These are phyloP conservation scores for Pseudogymnoascus sp. DNA, from an alignment of 2,329 filamentous ascomycete species.

Conservation along the genomic window DNA sequence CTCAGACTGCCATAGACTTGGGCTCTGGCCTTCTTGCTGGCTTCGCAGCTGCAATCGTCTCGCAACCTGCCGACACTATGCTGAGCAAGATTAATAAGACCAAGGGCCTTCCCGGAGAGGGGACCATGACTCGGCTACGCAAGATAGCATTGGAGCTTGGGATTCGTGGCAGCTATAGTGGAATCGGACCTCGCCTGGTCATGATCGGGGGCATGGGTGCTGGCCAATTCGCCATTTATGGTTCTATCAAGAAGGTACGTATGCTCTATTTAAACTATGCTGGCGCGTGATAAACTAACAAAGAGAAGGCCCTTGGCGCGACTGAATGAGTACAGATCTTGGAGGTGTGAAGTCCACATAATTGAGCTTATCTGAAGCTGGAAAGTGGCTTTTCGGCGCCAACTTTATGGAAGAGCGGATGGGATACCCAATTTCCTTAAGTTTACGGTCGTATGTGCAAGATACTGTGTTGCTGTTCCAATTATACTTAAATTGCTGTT, in stretches of 20 bases:
- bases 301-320: slow-evolving; percentile 61
- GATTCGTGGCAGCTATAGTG: slow-evolving; percentile 65
- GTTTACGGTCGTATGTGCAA: no score
- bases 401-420: neutral
- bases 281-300: slow-evolving; percentile 16
- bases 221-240: slow-evolving; percentile 86
- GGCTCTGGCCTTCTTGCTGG: slow-evolving; percentile 67
- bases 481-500: no score
- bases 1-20: slow-evolving; percentile 75
- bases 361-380: neutral
- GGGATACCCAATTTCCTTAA: neutral
- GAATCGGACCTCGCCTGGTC: slow-evolving; percentile 73
- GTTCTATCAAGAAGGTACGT: slow-evolving; percentile 34
- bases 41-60: slow-evolving; percentile 81
- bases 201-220: slow-evolving; percentile 60
- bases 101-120: slow-evolving; percentile 77
- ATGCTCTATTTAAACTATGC: neutral
- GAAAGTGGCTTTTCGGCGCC: neutral
- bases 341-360: neutral
- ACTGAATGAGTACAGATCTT: slow-evolving; percentile 61
- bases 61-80: slow-evolving; percentile 89
- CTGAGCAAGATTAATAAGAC: slow-evolving; percentile 95
- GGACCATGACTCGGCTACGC: slow-evolving; percentile 69
- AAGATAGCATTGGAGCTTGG: slow-evolving; percentile 86
- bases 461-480: no score